Base-by-base conservation (phyloP, 1,284 basidiomycete species). In the Waitea zeae region DNA sequence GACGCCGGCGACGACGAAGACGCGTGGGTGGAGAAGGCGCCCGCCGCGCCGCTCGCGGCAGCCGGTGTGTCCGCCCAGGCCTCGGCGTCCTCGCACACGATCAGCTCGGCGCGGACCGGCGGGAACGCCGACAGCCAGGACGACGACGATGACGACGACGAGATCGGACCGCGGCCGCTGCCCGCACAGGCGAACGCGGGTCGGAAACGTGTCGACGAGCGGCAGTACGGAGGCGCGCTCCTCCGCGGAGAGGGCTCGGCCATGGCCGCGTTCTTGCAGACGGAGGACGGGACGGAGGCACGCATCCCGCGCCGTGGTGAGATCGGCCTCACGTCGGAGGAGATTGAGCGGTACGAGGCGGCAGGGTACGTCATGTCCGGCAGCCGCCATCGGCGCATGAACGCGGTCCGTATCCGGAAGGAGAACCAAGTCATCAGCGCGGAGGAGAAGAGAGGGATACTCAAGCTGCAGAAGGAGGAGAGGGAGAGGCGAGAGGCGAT, bases 321-420 rank as follows among this genome's bases (percentile, higher is more conserved):
- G 61, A 97, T 98, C 46, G 95, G 93, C 33, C 59, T 98, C 40
- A 78, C 81, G 12, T 74, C 82, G 5, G 74, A 78, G 17, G 72
- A 87, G 52, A 98, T 98, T 46, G 86, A 81, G 14, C 55, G 67
- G 46, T 96, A 70, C 57, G 93, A 98, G 59, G 49, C 61, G 26
- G 81, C 81, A 12, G 93, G 93, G n/a, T 98, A 93, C 54, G 93
- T 98, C 37, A 98, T 98, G 95, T 89, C 83, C 47, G 93, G 93
- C 30, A 84, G 77, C 49, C 64, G 93, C 38, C 92, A 98, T 53
- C 66, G 77, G 42, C 68, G 84, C 49, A 96, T 96, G 92, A 96
- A 93, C 46, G 95, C 92, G 0, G 93, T 98, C 26, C 80, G 95
- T 41, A 83, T 96, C 72, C 65, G 93, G 47, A 95, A 97, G 66